phyloP scores from a whole-genome alignment of 2,329 filamentous ascomycete species.

The Colletotrichum sp. region DNA sequence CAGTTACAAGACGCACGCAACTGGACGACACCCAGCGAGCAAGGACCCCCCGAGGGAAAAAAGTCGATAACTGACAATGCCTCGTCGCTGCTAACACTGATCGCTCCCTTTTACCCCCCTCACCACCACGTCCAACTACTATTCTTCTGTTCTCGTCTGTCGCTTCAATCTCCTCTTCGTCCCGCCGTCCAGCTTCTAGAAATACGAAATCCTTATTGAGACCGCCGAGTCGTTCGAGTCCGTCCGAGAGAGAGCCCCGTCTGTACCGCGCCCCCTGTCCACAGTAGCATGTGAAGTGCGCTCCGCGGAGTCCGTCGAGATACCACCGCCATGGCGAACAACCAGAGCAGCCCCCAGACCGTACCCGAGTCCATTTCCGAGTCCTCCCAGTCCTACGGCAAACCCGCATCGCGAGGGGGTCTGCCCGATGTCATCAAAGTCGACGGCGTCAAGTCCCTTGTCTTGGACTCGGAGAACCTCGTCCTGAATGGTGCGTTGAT shows the following conservation, averaged over 20 bases:
- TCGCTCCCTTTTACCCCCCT: not conserved
- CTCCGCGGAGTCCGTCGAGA: slow-evolving; percentile 5
- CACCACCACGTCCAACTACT: not conserved
- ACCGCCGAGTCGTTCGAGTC: not conserved
- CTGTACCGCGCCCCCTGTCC: not conserved
- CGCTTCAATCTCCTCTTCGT: not conserved
- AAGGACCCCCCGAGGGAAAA: not conserved
- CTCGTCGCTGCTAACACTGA: slow-evolving; percentile 1
- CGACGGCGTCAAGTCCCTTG: slow-evolving; percentile 35
- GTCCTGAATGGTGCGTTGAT: slow-evolving; percentile 37
- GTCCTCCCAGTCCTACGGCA: slow-evolving; percentile 15
- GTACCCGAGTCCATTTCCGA: slow-evolving; percentile 17
- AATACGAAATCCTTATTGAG: not conserved
- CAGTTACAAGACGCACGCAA: not conserved
- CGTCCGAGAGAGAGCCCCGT: not conserved
- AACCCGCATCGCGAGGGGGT: slow-evolving; percentile 8
- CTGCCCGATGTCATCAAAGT: slow-evolving; percentile 23
- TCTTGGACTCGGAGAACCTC: slow-evolving; percentile 33
- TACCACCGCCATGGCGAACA: not conserved
- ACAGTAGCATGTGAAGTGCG: slow-evolving; percentile 3
- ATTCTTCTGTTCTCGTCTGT: not conserved
- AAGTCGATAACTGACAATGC: slow-evolving; percentile 17
- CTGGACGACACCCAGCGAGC: not conserved
- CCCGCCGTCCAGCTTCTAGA: not conserved
- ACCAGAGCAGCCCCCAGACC: not conserved